Evolutionary conservation across 1,284 basidiomycete genomes (phyloP), one percentile per base, ranked within the genome.

Genomic region (Agaricales sp.): DNA sequence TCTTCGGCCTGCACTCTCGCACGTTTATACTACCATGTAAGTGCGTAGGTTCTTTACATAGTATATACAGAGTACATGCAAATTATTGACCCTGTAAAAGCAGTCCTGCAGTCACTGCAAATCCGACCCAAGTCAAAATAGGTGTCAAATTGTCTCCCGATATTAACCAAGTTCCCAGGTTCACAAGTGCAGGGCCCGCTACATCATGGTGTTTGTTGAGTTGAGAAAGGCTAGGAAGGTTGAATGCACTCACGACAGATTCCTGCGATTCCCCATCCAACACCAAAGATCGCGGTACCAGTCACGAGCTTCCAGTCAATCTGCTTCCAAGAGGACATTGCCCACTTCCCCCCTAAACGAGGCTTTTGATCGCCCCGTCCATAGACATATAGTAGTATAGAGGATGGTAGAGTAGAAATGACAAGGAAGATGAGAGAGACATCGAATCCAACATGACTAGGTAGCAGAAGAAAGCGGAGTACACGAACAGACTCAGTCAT

Each of bases 211-310:
- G 26, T 30, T 30, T 14, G 14, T 30, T 30, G 26, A 30, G 14
- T 30, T 6, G 14, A 30, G 26, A 6, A 14, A 30, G 26, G 26
- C 26, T 30, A 6, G 26, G 14, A 14, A 30, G 26, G 14, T n/a
- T n/a, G n/a, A 30, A 30, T 30, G 26, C 14, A 14, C 26, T 30
- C 78, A 53, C 75, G 82, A 59, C 83, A 87, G 35, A 84, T 66
- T 19, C 82, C 82, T 41, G 68, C 65, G 37, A 80, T 57, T 1
- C 78, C 83, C 83, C 83, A 87, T 1, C 83, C 82, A 14, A 78
- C 55, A 39, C 83, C 82, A 60, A 87, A 87, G 22, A 79, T 54
- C 14, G 69, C 68, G 1, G 78, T 68, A 14, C 83, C 83, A 26
- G 60, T 45, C 12, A 86, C 41, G 22, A 87, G 67, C 48, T 62